Percentiles rank a stretch among this genome's conserved stretches.
Evolutionary conservation across 75 land plant species (phyloP).

Genomic region (Gnetum montanum): DNA sequence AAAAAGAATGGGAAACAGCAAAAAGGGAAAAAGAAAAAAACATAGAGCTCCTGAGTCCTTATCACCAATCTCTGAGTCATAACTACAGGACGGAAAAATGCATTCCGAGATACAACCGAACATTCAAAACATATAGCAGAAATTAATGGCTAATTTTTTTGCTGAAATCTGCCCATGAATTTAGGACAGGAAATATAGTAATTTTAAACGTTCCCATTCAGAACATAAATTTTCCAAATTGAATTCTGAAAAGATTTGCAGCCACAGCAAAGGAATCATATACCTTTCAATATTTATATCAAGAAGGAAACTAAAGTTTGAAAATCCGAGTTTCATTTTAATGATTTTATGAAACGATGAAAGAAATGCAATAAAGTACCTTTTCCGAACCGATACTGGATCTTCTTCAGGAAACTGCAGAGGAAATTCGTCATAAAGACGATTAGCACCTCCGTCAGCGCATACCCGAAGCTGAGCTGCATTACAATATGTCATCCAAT

Average conservation of each 20-base stretch:
- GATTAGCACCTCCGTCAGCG: constrained; percentile 98
- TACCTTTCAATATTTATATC: background rate
- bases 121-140: no score
- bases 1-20: no score
- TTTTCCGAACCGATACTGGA: constrained; percentile 39
- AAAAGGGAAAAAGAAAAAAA: background rate
- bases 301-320: background rate
- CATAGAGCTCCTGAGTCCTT: background rate
- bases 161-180: no score
- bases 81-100: background rate
- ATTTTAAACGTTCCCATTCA: no score
- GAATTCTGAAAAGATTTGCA: background rate
- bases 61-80: background rate
- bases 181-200: no score
- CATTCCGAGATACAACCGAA: no score
- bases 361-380: constrained; percentile 25
- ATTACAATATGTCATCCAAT: background rate
- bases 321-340: background rate
- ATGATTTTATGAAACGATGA: background rate
- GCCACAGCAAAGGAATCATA: background rate
- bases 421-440: constrained; percentile 67
- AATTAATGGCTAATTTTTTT: no score
- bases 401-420: constrained; percentile 47
- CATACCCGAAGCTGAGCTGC: constrained; percentile 78
- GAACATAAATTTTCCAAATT: no score